phyloP scores from a whole-genome alignment of 78 protist genomes.

The Chrysochromulina tobinii region DNA sequence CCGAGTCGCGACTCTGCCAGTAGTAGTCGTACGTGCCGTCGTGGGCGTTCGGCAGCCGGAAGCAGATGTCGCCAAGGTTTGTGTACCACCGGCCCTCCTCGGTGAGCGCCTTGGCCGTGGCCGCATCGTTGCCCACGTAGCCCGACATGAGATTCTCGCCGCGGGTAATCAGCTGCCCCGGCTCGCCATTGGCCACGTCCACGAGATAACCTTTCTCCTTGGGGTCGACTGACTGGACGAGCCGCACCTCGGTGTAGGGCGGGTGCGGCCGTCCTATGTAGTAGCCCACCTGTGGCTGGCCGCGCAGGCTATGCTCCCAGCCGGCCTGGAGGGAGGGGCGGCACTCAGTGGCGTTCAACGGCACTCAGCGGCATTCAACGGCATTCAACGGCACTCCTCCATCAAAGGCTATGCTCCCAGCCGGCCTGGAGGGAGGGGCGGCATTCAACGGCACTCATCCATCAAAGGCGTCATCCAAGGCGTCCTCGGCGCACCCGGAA shows the following conservation, averaged over 20 bases:
- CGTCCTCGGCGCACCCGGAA: too few relatives aligned
- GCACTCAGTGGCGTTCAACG: too few relatives aligned
- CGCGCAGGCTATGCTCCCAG: too few relatives aligned
- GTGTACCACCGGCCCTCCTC: background rate
- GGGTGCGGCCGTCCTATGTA: conserved; percentile 14
- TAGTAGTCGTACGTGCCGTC: background rate
- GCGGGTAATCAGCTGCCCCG: background rate
- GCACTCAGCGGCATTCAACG: too few relatives aligned
- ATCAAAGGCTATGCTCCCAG: too few relatives aligned
- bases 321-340: too few relatives aligned
- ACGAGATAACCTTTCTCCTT: background rate
- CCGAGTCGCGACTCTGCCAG: background rate
- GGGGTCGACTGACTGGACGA: background rate
- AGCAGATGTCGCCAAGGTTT: conserved; percentile 12
- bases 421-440: too few relatives aligned
- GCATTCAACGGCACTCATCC: too few relatives aligned
- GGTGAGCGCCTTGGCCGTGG: background rate
- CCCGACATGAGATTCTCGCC: background rate
- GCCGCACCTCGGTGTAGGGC: background rate
- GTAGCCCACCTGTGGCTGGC: background rate
- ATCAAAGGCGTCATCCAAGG: too few relatives aligned
- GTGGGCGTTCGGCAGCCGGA: background rate
- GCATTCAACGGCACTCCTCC: too few relatives aligned
- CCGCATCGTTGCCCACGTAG: background rate
- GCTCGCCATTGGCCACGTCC: background rate